Base-by-base conservation (phyloP, 768 basidiomycete species). In the Suillus plorans region DNA sequence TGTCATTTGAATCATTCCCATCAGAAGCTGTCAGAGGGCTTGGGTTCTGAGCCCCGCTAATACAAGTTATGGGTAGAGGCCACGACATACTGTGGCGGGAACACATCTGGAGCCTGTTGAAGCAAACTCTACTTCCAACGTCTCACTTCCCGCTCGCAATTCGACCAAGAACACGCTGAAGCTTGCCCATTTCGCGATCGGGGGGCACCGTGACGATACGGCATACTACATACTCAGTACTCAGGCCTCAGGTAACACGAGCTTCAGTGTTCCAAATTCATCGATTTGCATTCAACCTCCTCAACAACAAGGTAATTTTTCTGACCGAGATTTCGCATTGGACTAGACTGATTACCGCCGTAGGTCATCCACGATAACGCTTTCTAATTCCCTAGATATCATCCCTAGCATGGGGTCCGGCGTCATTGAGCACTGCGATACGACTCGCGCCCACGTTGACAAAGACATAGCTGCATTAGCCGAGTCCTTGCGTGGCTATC, bases 191-290 rank as follows among this genome's bases (percentile, higher is more conserved):
- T 22, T 47, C 22, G 22, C 22, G 22, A 49, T 25, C 7, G 22
- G 6, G 25, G 13, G 14, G 47, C 45, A 47, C n/a, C n/a, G n/a
- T n/a, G n/a, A n/a, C 45, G n/a, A 4, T 10, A 22, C 45, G 10
- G 5, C n/a, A 47, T 13, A 13, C 47, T 25, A 49, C 13, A 49
- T 6, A 31, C 31, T 31, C 31, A 0, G 31, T 50, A 50, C 25
- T 49, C n/a, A 49, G 47, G 22, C n/a, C n/a, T n/a, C n/a, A n/a
- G n/a, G 25, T 69, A 20, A 76, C 73, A 36, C 68, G 61, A 13
- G 60, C 64, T 22, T 47, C n/a, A 18, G 50, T 28, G 22, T 50
- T 50, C 25, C 3, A 22, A 52, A 22, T 13, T 22, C 45, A 47
- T 47, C 20, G 45, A 52, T 25, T 28, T 28, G 14, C 49, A 70